A percentile compares a stretch with the other conserved stretches of the same genome.
Evolutionary conservation across 1,284 basidiomycete species (phyloP).

Genomic region (Ceratorhiza oryzae-sativae): DNA sequence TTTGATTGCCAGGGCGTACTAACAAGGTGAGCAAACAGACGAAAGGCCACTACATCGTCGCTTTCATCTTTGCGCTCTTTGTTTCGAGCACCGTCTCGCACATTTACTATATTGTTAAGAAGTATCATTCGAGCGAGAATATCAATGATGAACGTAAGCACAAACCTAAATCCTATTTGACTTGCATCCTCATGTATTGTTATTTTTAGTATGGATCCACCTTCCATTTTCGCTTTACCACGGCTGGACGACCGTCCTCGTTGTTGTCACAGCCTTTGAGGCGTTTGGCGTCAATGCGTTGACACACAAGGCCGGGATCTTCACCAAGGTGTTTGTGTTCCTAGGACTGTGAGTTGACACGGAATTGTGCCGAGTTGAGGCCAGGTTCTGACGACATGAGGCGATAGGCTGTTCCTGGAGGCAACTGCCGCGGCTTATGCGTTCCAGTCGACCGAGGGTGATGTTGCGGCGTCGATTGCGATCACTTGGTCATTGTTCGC

Average conservation of each 20-base stretch:
- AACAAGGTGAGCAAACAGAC: not conserved
- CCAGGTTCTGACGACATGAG: conserved; percentile 30
- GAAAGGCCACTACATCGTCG: conserved; percentile 70
- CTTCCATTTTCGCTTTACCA: conserved; percentile 93
- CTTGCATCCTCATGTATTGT: conserved; percentile 47
- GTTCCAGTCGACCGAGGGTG: conserved; percentile 87
- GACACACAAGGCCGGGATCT: conserved; percentile 73
- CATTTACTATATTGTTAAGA: conserved; percentile 93
- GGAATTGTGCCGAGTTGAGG: not conserved
- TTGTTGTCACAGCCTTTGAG: conserved; percentile 87
- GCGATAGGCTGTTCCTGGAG: conserved; percentile 86
- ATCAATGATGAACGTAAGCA: conserved; percentile 67
- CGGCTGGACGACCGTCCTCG: conserved; percentile 92
- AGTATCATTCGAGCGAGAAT: conserved; percentile 71
- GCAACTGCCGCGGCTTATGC: conserved; percentile 90
- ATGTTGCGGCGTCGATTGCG: conserved; percentile 86
- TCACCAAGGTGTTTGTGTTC: conserved; percentile 95
- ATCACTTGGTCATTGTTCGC: conserved; percentile 86
- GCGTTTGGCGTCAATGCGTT: conserved; percentile 85
- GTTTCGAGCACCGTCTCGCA: conserved; percentile 85
- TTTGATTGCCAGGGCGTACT: not conserved
- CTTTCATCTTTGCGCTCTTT: conserved; percentile 86
- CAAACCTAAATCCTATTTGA: conserved; percentile 44
- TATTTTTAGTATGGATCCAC: conserved; percentile 67
- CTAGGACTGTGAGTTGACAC: conserved; percentile 67